Evolutionary conservation across 148 eudicot species (phyloP).

Genomic region (Chenopodium suecicum): DNA sequence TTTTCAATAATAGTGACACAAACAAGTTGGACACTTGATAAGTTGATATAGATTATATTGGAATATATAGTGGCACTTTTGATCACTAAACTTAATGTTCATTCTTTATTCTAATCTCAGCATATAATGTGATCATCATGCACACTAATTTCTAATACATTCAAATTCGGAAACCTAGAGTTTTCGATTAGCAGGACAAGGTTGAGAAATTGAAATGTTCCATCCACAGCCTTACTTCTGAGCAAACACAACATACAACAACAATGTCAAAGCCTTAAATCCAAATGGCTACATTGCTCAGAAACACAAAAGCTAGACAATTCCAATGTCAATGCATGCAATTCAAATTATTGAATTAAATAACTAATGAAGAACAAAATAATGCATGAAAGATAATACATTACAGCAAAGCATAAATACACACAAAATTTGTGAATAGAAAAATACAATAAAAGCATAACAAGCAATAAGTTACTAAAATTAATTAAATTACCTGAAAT

Average conservation of each 20-base stretch:
- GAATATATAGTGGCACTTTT: neutral
- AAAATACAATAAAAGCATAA: neutral
- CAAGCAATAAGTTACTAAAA: neutral
- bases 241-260: neutral
- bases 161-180: neutral
- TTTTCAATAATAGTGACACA: conserved; percentile 10
- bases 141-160: neutral
- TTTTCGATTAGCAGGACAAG: neutral
- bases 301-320: neutral
- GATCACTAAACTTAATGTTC: neutral
- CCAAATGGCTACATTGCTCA: neutral
- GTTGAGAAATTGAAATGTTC: too few species aligned
- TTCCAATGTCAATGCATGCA: conserved; percentile 32
- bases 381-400: neutral
- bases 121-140: neutral
- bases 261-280: too few species aligned
- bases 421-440: neutral
- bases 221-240: neutral
- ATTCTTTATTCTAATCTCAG: neutral
- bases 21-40: conserved; percentile 15
- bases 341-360: conserved; percentile 3
- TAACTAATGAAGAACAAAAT: neutral
- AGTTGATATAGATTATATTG: neutral
- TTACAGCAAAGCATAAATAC: neutral
- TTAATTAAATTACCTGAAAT: conserved; percentile 15